Evolutionary conservation across 768 basidiomycete genomes (phyloP).

Genomic region (Suillus subluteus): DNA sequence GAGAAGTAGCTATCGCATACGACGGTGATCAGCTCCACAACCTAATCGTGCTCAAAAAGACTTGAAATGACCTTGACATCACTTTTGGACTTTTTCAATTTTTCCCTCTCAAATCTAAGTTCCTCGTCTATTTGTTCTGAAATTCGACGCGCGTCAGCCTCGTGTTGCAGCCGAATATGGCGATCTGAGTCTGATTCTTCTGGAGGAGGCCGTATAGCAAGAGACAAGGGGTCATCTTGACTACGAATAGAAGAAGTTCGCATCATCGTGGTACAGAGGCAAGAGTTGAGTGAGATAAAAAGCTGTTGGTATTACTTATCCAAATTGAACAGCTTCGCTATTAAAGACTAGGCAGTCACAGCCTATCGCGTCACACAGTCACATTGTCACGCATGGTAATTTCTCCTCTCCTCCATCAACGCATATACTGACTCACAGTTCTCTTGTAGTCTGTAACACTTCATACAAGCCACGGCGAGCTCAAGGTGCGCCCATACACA

Average conservation of each 20-base stretch:
- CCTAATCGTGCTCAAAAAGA: not conserved
- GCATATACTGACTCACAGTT: constrained; percentile 20
- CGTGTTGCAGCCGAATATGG: constrained; percentile 57
- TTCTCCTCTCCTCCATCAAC: constrained; percentile 24
- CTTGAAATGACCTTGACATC: constrained; percentile 67
- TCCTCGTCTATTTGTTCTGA: constrained; percentile 86
- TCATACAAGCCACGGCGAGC: constrained; percentile 91
- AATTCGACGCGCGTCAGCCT: constrained; percentile 74
- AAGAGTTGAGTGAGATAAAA: constrained; percentile 28
- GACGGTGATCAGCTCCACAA: constrained; percentile 25
- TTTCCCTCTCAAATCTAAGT: constrained; percentile 69
- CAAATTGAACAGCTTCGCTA: not conserved
- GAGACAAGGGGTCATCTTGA: constrained; percentile 76
- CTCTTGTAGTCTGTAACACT: constrained; percentile 83
- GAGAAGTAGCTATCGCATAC: constrained; percentile 56
- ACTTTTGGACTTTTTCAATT: constrained; percentile 62
- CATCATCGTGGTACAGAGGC: constrained; percentile 47
- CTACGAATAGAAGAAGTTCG: constrained; percentile 75
- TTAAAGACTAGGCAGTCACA: constrained; percentile 29
- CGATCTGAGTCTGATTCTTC: constrained; percentile 72
- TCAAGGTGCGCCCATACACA: constrained; percentile 65
- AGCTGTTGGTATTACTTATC: constrained; percentile 17
- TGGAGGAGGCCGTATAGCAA: constrained; percentile 64
- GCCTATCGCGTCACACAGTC: constrained; percentile 22
- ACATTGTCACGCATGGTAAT: constrained; percentile 27